Evolutionary conservation across 768 basidiomycete genomes (phyloP).

Genomic region (Auriscalpium orientale): DNA sequence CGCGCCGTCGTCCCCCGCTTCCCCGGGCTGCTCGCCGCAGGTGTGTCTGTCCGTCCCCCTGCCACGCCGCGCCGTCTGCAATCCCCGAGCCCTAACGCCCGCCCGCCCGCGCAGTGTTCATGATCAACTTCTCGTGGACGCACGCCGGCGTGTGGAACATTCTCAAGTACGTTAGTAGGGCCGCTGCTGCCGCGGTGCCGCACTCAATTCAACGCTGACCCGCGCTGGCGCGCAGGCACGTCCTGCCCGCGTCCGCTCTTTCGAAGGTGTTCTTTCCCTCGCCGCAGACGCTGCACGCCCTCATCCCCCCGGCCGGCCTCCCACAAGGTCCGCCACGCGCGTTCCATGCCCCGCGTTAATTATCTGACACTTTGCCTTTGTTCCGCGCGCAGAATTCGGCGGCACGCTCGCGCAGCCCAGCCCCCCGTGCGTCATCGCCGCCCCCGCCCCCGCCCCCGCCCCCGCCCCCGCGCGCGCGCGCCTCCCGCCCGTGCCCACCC

Average conservation of each 20-base stretch:
- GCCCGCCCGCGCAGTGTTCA: conserved; percentile 57
- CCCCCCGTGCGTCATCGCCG: too few species aligned
- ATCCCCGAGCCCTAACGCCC: too few species aligned
- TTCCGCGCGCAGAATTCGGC: conserved; percentile 51
- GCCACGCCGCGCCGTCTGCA: too few species aligned
- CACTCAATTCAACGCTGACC: neutral
- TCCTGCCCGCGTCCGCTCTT: conserved; percentile 52
- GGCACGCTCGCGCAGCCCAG: conserved; percentile 57
- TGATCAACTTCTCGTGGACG: conserved; percentile 70
- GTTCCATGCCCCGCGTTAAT: too few species aligned
- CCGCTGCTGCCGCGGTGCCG: neutral
- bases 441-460: neutral
- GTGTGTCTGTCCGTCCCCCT: conserved; percentile 28
- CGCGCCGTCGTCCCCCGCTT: conserved; percentile 62
- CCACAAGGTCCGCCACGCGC: conserved; percentile 68
- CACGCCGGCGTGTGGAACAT: conserved; percentile 63
- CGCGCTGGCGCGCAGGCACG: conserved; percentile 34
- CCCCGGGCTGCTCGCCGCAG: conserved; percentile 71
- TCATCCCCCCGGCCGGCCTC: conserved; percentile 43
- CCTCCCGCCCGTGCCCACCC: conserved; percentile 32
- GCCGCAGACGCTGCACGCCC: conserved; percentile 43
- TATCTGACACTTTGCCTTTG: too few species aligned
- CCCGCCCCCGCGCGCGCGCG: neutral
- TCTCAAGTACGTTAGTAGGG: conserved; percentile 37
- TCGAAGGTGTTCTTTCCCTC: conserved; percentile 63